phyloP scores from a whole-genome alignment of 305 asterid species.

The Ilex paraguariensis region DNA sequence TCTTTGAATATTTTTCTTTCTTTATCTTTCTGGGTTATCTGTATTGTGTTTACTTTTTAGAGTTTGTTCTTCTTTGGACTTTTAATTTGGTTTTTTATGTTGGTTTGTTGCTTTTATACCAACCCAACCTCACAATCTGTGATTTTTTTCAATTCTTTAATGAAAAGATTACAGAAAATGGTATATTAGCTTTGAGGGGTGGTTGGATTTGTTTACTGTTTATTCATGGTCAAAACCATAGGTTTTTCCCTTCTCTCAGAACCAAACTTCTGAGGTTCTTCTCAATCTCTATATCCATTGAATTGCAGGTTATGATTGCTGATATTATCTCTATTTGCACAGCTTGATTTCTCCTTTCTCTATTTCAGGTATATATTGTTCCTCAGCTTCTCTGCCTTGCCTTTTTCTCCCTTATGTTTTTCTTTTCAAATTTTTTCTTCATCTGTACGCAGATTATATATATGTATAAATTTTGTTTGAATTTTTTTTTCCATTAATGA shows the following conservation, averaged over 20 bases:
- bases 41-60: conserved; percentile 13
- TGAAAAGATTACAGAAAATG: conserved; percentile 15
- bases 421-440: background rate
- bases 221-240: conserved; percentile 25
- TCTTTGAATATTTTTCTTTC: conserved; percentile 6
- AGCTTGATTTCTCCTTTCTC: conserved; percentile 14
- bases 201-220: conserved; percentile 11
- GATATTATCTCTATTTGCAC: conserved; percentile 27
- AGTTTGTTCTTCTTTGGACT: conserved; percentile 16
- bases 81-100: conserved; percentile 18
- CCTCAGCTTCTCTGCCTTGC: conserved; percentile 3
- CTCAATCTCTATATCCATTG: conserved; percentile 12
- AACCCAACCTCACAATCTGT: conserved; percentile 20
- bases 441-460: background rate
- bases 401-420: background rate
- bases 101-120: conserved; percentile 38
- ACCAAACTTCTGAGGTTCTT: conserved; percentile 15
- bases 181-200: conserved; percentile 3
- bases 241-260: conserved; percentile 15
- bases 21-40: conserved; percentile 1
- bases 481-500: too few relatives aligned
- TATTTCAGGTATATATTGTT: conserved; percentile 3
- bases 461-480: too few relatives aligned
- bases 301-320: conserved; percentile 22
- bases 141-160: conserved; percentile 9